phyloP scores from a whole-genome alignment of 2,329 filamentous ascomycete genomes.

The Atkinsonella texensis region DNA sequence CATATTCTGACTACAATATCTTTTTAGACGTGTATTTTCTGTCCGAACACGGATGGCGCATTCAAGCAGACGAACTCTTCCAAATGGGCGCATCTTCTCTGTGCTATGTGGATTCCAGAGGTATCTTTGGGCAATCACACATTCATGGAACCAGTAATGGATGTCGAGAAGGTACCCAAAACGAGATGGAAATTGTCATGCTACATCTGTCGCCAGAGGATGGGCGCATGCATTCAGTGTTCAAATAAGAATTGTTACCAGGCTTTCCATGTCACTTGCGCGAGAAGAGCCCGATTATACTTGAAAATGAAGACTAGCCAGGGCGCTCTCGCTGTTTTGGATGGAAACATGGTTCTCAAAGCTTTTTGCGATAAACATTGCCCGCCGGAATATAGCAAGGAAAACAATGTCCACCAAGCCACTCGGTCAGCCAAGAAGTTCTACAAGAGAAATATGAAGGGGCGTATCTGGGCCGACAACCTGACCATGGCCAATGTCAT shows the following conservation, averaged over 20 bases:
- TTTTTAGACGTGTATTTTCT: conserved; percentile 82
- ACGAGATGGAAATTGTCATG: conserved; percentile 87
- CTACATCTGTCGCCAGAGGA: conserved; percentile 93
- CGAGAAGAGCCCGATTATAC: conserved; percentile 73
- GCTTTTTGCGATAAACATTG: conserved; percentile 96
- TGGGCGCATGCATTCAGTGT: conserved; percentile 98
- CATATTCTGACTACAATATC: background rate
- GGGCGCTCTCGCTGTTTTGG: conserved; percentile 62
- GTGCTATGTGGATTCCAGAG: conserved; percentile 97
- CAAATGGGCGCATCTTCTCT: conserved; percentile 93
- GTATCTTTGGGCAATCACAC: conserved; percentile 91
- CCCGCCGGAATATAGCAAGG: conserved; percentile 74
- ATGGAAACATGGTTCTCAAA: conserved; percentile 73
- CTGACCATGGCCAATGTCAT: conserved; percentile 72
- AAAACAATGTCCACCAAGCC: conserved; percentile 71
- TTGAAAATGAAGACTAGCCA: conserved; percentile 94
- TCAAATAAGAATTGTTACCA: conserved; percentile 95
- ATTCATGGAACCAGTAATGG: conserved; percentile 97
- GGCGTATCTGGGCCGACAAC: conserved; percentile 83
- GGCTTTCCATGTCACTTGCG: conserved; percentile 95
- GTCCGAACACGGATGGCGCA: conserved; percentile 90
- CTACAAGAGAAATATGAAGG: conserved; percentile 82
- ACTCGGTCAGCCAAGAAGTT: conserved; percentile 76
- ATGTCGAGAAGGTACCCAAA: conserved; percentile 94
- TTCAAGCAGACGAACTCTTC: conserved; percentile 97